Conservation (phyloP, 208 protist genomes). For the Leishmania gerbilli region DNA sequence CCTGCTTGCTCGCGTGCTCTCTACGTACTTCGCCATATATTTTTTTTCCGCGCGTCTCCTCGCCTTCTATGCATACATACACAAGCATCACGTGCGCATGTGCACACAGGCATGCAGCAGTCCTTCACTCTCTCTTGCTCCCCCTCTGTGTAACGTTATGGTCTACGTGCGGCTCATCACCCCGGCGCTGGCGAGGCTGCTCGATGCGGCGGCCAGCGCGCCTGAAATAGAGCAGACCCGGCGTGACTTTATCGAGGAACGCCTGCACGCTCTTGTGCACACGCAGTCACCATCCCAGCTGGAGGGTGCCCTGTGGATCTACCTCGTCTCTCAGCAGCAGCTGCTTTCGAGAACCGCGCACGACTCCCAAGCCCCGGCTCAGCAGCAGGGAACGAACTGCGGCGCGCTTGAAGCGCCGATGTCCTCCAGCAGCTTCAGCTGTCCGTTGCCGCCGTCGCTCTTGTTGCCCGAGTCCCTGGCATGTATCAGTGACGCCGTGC, state of each 20-base stretch:
- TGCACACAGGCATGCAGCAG: neutral
- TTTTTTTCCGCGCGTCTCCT: neutral
- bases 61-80: neutral
- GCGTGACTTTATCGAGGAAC: constrained; percentile 15
- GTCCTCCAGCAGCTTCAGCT: neutral
- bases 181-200: constrained; percentile 20
- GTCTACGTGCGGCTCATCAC: constrained; percentile 29
- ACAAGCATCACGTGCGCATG: neutral
- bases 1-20: neutral
- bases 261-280: constrained; percentile 26
- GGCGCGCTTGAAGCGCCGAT: neutral
- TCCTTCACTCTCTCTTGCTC: neutral
- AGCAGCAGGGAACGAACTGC: neutral
- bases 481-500: constrained; percentile 24
- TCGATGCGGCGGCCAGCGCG: constrained; percentile 13
- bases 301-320: constrained; percentile 31
- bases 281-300: constrained; percentile 27
- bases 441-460: constrained; percentile 14
- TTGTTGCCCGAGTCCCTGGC: constrained; percentile 14
- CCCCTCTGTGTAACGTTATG: constrained; percentile 1
- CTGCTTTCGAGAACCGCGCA: constrained; percentile 5
- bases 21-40: too few species aligned
- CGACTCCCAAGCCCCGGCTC: neutral
- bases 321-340: constrained; percentile 15
- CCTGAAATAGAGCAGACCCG: neutral